These are phyloP conservation scores for Cyberlindnera subsufficiens DNA, from an alignment of 805 yeast species.

Conservation along the genomic window DNA sequence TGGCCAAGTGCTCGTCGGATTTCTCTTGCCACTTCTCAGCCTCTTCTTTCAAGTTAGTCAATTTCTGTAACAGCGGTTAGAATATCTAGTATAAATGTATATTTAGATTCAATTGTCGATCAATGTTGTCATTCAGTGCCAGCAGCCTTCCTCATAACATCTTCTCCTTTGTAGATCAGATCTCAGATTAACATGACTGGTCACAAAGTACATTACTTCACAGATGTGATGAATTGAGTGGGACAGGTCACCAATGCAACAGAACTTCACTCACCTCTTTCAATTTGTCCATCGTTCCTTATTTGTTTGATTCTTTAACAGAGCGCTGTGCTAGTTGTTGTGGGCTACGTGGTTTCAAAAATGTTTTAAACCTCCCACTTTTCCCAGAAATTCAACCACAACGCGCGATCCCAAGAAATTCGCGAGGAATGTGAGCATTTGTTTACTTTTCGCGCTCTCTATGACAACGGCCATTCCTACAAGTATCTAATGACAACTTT, in stretches of 20 bases:
- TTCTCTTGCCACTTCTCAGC: constrained; percentile 97
- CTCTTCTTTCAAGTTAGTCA: constrained; percentile 84
- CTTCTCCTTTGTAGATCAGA: not conserved
- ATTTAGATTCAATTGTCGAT: not conserved
- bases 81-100: not conserved
- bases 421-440: too few species aligned
- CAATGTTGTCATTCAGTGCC: not conserved
- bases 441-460: too few species aligned
- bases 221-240: too few species aligned
- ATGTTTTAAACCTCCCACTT: too few species aligned
- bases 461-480: too few species aligned
- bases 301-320: not conserved
- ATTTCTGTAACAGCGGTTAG: constrained; percentile 45
- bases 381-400: too few species aligned
- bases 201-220: too few species aligned
- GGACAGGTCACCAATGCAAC: not conserved
- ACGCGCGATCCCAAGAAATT: too few species aligned
- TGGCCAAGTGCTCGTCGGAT: constrained; percentile 78
- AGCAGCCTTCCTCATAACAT: too few species aligned
- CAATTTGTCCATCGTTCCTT: constrained; percentile 19
- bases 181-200: constrained; percentile 1
- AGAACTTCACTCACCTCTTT: constrained; percentile 18
- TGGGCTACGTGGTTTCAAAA: not conserved
- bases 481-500: too few species aligned
- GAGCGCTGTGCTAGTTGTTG: not conserved